Evolutionary conservation across 805 yeast genomes (phyloP).

Genomic region (Zygosaccharomyces lentus): DNA sequence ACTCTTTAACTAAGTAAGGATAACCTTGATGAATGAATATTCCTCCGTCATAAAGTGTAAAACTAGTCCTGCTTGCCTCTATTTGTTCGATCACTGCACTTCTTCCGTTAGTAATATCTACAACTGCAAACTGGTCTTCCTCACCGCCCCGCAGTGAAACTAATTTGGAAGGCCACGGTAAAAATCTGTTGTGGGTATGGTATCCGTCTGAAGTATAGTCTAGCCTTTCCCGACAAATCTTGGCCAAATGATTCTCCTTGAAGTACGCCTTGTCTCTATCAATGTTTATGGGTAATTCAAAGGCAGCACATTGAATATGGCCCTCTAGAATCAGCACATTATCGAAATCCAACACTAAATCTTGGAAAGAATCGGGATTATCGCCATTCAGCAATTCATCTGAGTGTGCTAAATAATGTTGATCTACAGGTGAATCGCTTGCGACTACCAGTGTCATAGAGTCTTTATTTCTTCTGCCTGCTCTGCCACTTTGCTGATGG

Average conservation of each 20-base stretch:
- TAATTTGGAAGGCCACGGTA: constrained; percentile 77
- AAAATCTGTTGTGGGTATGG: constrained; percentile 52
- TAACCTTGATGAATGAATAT: constrained; percentile 91
- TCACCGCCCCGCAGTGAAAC: constrained; percentile 83
- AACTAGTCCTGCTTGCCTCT: constrained; percentile 83
- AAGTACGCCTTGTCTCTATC: constrained; percentile 57
- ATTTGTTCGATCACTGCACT: constrained; percentile 81
- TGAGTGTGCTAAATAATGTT: constrained; percentile 64
- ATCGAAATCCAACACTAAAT: constrained; percentile 55
- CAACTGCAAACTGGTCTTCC: constrained; percentile 79
- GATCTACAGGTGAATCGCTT: constrained; percentile 80
- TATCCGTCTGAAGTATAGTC: constrained; percentile 44
- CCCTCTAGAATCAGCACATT: constrained; percentile 64
- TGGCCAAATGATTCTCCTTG: constrained; percentile 28
- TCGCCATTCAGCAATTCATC: constrained; percentile 29
- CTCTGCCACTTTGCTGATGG: constrained; percentile 96
- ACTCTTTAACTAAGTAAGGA: constrained; percentile 80
- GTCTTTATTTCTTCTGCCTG: constrained; percentile 84
- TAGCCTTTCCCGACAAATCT: constrained; percentile 39
- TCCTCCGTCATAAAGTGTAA: constrained; percentile 89
- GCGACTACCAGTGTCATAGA: constrained; percentile 83
- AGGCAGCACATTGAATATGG: constrained; percentile 93
- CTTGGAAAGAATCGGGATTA: constrained; percentile 56
- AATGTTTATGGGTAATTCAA: constrained; percentile 64
- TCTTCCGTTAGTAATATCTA: constrained; percentile 75